These are phyloP conservation scores for Metschnikowia koreensis DNA, from an alignment of 805 yeast genomes.

Conservation along the genomic window DNA sequence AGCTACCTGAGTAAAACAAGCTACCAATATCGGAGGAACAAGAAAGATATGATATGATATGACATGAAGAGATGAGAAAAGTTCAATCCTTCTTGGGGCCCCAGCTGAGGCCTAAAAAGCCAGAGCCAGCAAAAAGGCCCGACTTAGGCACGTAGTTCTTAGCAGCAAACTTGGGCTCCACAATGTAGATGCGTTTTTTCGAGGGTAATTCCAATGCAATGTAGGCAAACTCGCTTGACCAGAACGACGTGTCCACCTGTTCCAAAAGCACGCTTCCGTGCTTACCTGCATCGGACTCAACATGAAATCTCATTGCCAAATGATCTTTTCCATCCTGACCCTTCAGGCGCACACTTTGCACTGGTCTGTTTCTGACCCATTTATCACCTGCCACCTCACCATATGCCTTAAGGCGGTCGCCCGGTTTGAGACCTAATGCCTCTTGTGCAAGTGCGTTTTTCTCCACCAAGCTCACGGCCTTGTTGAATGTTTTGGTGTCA, in stretches of 20 bases:
- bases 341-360: constrained; percentile 60
- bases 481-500: constrained; percentile 85
- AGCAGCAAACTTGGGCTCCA: constrained; percentile 56
- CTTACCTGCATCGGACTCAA: constrained; percentile 61
- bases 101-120: constrained; percentile 83
- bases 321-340: constrained; percentile 81
- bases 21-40: too few species aligned
- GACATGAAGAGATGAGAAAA: too few species aligned
- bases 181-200: constrained; percentile 61
- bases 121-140: constrained; percentile 37
- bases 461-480: constrained; percentile 77
- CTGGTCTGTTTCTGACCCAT: constrained; percentile 89
- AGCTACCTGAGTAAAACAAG: constrained; percentile 11
- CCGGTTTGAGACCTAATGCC: constrained; percentile 52
- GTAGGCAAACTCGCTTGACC: constrained; percentile 67
- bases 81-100: constrained; percentile 66
- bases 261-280: constrained; percentile 77
- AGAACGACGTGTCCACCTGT: constrained; percentile 66
- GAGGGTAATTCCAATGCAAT: constrained; percentile 77
- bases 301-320: constrained; percentile 80
- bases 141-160: constrained; percentile 40
- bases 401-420: constrained; percentile 72
- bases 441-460: constrained; percentile 59
- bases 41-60: too few species aligned
- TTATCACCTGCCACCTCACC: constrained; percentile 71